Evolutionary conservation across 345 rosid species (phyloP), one percentile per base, ranked within the genome.

Genomic region (Citrus cavaleriei): DNA sequence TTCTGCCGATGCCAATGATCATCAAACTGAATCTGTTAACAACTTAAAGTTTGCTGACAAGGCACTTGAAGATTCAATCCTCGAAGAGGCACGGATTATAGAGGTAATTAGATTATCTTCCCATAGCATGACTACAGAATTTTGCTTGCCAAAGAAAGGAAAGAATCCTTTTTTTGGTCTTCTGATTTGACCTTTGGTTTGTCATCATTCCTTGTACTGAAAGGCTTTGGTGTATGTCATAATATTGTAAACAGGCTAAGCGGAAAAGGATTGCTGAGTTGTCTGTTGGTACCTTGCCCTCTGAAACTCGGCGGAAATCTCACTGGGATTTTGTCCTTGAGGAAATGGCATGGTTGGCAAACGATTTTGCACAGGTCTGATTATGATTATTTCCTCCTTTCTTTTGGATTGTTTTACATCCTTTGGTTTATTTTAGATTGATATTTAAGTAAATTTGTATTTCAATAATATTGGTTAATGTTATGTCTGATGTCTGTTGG

Each of bases 281-380:
- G 83, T 95, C 96, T 86, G 83, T 87, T 81, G 87, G 86, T 83
- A 74, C 81, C 16, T 79, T 81, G 32, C 84, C 88, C 34, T 77
- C 77, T 80, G 96, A 89, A 83, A 82, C 49, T 81, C 87, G 81
- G 64, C 82, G 80, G 65, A 94, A 86, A 82, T 88, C 90, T 81
- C 97, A 92, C 61, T 97, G 99, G 99, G 97, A 91, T 85, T 94
- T 89, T 86, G 96, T 97, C 83, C 96, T 97, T n/a, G 98, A 97
- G 92, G 99, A 97, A 85, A 94, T 97, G 98, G 87, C 92, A 73
- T 97, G 99, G 99, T 81, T 97, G 84, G 99, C 99, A 79, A 94
- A 93, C 88, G 99, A 97, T 86, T 91, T 97, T 89, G 91, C 93
- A 1, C 99, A 97, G 99, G 99, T 97, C 77, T 83, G 86, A 65